Percentiles rank a stretch among this genome's conserved stretches.
phyloP scores from a whole-genome alignment of 169 alveolate species.

The Perkinsus olseni region DNA sequence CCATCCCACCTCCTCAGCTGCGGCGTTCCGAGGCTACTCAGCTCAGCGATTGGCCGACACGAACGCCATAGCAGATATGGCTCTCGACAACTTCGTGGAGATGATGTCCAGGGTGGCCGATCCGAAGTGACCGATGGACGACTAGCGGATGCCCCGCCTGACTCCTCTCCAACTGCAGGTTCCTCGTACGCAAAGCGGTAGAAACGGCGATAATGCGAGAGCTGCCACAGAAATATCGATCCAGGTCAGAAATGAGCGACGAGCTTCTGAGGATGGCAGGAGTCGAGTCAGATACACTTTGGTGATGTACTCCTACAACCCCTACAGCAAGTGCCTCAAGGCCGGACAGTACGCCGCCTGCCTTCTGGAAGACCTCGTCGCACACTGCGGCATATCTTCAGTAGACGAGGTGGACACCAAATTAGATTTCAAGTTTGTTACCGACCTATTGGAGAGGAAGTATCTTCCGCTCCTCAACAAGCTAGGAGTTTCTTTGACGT shows the following conservation, averaged over 20 bases:
- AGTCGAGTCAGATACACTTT: neutral
- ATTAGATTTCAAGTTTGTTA: neutral
- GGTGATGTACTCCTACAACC: neutral
- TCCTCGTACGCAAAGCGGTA: neutral
- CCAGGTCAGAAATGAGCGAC: neutral
- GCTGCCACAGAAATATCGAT: neutral
- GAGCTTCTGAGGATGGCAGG: neutral
- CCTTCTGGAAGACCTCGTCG: neutral
- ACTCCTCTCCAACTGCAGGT: neutral
- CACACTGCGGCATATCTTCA: neutral
- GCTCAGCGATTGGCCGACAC: neutral
- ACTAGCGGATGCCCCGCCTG: neutral
- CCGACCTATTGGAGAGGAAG: neutral
- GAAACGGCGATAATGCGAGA: neutral
- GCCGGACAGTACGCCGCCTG: neutral
- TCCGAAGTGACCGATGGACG: neutral
- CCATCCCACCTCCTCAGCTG: neutral
- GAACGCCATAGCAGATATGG: conserved; percentile 15
- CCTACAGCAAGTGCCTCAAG: neutral
- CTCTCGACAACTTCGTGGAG: conserved; percentile 14
- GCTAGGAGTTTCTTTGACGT: neutral
- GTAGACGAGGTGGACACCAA: neutral
- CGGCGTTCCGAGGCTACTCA: neutral
- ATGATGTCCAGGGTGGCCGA: conserved; percentile 8
- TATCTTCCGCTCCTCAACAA: neutral